phyloP scores from a whole-genome alignment of 2,329 filamentous ascomycete species.

The Aspergillus cejpii region DNA sequence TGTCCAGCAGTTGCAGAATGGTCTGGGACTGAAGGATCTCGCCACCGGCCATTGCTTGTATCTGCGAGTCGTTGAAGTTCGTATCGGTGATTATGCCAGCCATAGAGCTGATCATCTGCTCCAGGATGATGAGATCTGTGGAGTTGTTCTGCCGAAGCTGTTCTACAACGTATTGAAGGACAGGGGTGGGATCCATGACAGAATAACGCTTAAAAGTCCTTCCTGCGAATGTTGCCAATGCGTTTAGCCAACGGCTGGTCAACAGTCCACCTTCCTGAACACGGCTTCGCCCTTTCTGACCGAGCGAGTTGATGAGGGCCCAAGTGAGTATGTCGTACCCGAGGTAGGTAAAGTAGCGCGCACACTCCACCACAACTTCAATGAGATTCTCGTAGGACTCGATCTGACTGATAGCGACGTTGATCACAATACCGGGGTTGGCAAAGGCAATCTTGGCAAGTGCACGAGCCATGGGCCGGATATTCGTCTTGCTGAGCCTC shows the following conservation, averaged over 20 bases:
- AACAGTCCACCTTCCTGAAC: slow-evolving; percentile 62
- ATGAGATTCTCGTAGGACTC: slow-evolving; percentile 94
- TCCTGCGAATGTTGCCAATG: slow-evolving; percentile 82
- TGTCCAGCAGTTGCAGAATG: slow-evolving; percentile 71
- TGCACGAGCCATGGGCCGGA: slow-evolving; percentile 75
- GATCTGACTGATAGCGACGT: slow-evolving; percentile 79
- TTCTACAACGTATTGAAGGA: slow-evolving; percentile 82
- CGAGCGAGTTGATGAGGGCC: slow-evolving; percentile 71
- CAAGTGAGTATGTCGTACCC: slow-evolving; percentile 92
- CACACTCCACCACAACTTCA: slow-evolving; percentile 88
- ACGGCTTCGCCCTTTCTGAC: slow-evolving; percentile 51
- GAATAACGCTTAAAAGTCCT: slow-evolving; percentile 82
- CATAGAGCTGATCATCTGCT: slow-evolving; percentile 88
- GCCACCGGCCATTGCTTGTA: slow-evolving; percentile 82
- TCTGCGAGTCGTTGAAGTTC: slow-evolving; percentile 81
- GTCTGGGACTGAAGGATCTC: slow-evolving; percentile 72
- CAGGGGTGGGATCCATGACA: slow-evolving; percentile 72
- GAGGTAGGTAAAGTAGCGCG: slow-evolving; percentile 84
- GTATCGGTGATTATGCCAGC: slow-evolving; percentile 81
- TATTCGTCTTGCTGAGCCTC: slow-evolving; percentile 79
- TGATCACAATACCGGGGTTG: slow-evolving; percentile 86
- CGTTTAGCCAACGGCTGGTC: slow-evolving; percentile 86
- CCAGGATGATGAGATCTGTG: slow-evolving; percentile 83
- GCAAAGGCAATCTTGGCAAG: slow-evolving; percentile 89
- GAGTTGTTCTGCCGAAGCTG: slow-evolving; percentile 77